Conservation (phyloP, 129 eudicot species). For the Kitagawia praeruptora region DNA sequence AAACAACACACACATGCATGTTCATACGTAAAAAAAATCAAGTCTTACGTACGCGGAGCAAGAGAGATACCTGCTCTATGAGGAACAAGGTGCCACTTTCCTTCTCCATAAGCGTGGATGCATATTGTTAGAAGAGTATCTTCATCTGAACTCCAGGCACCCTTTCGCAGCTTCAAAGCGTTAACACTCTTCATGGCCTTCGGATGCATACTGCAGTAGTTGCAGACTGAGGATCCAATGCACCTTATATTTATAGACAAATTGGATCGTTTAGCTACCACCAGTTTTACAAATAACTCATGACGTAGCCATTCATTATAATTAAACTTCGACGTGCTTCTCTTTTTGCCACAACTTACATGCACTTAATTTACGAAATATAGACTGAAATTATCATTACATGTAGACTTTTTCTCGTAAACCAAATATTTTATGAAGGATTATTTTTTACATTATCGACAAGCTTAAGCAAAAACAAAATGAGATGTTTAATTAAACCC, state of each 20-base stretch:
- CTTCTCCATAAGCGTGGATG: constrained; percentile 27
- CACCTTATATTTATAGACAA: background rate
- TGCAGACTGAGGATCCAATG: background rate
- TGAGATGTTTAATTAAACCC: no score
- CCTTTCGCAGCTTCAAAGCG: constrained; percentile 15
- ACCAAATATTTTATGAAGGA: no score
- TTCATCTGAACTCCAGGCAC: constrained; percentile 33
- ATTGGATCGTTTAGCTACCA: background rate
- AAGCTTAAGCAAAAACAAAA: no score
- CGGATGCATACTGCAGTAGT: background rate
- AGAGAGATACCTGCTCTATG: constrained; percentile 19
- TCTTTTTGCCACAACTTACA: background rate
- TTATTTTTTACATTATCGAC: no score
- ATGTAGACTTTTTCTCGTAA: background rate
- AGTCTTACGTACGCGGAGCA: no score
- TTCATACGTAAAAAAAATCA: no score
- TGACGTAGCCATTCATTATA: background rate
- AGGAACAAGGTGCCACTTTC: constrained; percentile 38
- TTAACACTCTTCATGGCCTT: background rate
- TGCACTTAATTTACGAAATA: background rate
- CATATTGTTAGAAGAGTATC: constrained; percentile 22
- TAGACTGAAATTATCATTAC: background rate
- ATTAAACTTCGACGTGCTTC: background rate
- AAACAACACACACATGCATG: background rate
- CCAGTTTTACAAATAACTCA: background rate